Percentiles rank a stretch among this genome's conserved stretches.
Conservation (phyloP, 176 grass and related monocot species). For the Avena sativa region DNA sequence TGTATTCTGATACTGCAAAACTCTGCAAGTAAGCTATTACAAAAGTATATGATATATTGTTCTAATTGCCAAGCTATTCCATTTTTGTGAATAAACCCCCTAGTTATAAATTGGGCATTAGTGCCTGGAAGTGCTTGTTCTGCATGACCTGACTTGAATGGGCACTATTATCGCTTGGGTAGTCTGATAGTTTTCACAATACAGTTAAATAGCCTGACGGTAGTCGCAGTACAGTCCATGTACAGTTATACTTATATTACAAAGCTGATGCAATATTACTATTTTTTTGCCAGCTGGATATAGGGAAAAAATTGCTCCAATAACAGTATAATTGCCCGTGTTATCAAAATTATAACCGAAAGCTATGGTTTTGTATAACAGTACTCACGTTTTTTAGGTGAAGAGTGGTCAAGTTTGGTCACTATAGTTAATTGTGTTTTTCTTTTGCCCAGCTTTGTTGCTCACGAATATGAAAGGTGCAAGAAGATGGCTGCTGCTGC, state of each 20-base stretch:
- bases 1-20: slow-evolving; percentile 98
- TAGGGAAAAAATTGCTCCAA: slow-evolving; percentile 1
- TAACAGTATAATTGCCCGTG: slow-evolving; percentile 29
- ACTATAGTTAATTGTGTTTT: slow-evolving; percentile 41
- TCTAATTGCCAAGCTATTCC: slow-evolving; percentile 22
- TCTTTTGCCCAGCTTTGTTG: slow-evolving; percentile 72
- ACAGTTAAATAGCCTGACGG: not conserved
- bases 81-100: slow-evolving; percentile 15
- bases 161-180: slow-evolving; percentile 9
- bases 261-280: slow-evolving; percentile 16
- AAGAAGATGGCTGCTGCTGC: slow-evolving; percentile 90
- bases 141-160: slow-evolving; percentile 12
- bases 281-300: slow-evolving; percentile 32
- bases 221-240: slow-evolving; percentile 10
- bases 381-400: slow-evolving; percentile 15
- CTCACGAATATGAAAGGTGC: slow-evolving; percentile 83
- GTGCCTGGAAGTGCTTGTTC: slow-evolving; percentile 25
- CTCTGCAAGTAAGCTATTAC: slow-evolving; percentile 87
- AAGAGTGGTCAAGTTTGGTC: slow-evolving; percentile 32
- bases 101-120: slow-evolving; percentile 23
- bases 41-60: slow-evolving; percentile 41
- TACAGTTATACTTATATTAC: slow-evolving; percentile 5
- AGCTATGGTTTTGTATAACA: not conserved
- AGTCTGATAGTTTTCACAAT: not conserved
- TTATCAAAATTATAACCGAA: slow-evolving; percentile 20